Conservation (phyloP, 305 asterid species). For the Andrographis paniculata region DNA sequence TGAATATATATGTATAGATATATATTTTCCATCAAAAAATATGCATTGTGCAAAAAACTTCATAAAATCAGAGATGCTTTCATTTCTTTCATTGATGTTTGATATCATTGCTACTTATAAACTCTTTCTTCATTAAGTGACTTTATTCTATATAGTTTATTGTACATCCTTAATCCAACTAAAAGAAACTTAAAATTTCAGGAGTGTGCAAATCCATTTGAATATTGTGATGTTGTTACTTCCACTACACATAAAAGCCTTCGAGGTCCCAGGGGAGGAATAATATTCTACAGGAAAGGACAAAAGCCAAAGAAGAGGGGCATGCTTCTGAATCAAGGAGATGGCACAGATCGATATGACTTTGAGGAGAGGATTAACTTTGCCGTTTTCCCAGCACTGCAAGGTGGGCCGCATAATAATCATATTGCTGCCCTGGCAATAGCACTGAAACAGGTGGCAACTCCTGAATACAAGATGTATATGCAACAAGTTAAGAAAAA, state of each 20-base stretch:
- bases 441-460: slow-evolving; percentile 78
- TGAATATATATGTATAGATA: no score
- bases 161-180: background rate
- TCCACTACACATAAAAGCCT: slow-evolving; percentile 87
- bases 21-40: no score
- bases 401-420: slow-evolving; percentile 92
- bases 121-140: no score
- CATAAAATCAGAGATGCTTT: no score
- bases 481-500: slow-evolving; percentile 84
- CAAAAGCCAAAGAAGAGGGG: slow-evolving; percentile 66
- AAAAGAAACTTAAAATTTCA: slow-evolving; percentile 17
- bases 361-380: slow-evolving; percentile 83
- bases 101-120: no score
- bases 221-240: slow-evolving; percentile 74
- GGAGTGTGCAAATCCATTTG: slow-evolving; percentile 76
- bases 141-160: no score
- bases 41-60: no score
- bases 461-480: slow-evolving; percentile 67
- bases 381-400: slow-evolving; percentile 83
- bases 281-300: slow-evolving; percentile 75
- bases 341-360: slow-evolving; percentile 59
- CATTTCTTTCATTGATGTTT: no score
- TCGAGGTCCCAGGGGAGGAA: slow-evolving; percentile 85
- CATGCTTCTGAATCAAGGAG: slow-evolving; percentile 63
- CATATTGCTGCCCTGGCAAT: slow-evolving; percentile 86